Percentiles rank a stretch among this genome's conserved stretches.
phyloP scores from a whole-genome alignment of 169 alveolate species.

The Cryptosporidium sp. region DNA sequence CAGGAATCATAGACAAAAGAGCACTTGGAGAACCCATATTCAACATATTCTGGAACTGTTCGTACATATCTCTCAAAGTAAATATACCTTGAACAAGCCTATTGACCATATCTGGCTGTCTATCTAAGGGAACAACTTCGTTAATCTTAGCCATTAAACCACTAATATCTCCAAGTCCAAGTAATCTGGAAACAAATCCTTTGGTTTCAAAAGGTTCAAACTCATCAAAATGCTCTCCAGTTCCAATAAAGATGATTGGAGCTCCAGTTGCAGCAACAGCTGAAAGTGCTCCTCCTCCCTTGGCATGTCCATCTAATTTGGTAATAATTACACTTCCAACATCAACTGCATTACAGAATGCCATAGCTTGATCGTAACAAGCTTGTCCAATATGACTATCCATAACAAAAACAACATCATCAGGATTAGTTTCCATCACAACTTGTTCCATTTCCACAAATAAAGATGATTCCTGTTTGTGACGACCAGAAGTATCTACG shows the following conservation, averaged over 20 bases:
- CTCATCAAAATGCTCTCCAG: constrained; percentile 99
- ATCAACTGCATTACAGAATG: constrained; percentile 95
- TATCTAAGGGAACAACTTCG: constrained; percentile 95
- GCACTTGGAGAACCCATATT: constrained; percentile 95
- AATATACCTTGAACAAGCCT: constrained; percentile 95
- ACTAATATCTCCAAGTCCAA: constrained; percentile 98
- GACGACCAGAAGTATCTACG: constrained; percentile 99
- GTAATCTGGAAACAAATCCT: constrained; percentile 96
- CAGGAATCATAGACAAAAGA: constrained; percentile 97
- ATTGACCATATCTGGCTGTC: constrained; percentile 94
- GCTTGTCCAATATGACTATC: constrained; percentile 99
- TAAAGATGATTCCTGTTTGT: constrained; percentile 98
- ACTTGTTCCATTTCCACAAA: constrained; percentile 99
- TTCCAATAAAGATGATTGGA: constrained; percentile 95
- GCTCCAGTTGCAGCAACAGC: constrained; percentile 98
- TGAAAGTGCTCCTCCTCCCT: constrained; percentile 99
- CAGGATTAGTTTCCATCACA: constrained; percentile 90
- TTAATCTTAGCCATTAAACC: constrained; percentile 95
- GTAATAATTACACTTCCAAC: constrained; percentile 99
- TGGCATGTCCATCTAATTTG: constrained; percentile 99
- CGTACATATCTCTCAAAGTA: constrained; percentile 96
- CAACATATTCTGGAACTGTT: constrained; percentile 94
- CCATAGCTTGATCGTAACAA: constrained; percentile 98
- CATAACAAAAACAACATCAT: constrained; percentile 97
- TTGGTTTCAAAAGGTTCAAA: constrained; percentile 98